Conservation (phyloP, 371 early-diverging fungal species). For the Syncephalastrum monosporum region DNA sequence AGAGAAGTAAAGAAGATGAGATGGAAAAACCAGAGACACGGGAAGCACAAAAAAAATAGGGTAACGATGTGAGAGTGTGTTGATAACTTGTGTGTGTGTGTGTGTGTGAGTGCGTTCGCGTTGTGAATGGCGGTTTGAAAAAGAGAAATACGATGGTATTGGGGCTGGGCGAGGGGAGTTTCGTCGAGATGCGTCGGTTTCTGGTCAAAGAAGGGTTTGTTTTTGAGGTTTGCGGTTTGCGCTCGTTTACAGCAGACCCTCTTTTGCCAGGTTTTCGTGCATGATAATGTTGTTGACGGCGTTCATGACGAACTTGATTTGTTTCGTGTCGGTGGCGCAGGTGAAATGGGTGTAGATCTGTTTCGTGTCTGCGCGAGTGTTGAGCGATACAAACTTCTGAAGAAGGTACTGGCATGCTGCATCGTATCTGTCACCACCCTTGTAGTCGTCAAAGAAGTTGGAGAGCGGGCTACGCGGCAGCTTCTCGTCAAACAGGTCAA, state of each 20-base stretch:
- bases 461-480: conserved; percentile 18
- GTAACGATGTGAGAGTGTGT: conserved; percentile 1
- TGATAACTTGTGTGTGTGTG: conserved; percentile 7
- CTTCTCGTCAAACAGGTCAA: conserved; percentile 28
- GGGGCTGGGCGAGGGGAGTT: conserved; percentile 53
- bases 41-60: conserved; percentile 3
- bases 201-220: too few relatives aligned
- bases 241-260: conserved; percentile 56
- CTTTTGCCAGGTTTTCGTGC: conserved; percentile 60
- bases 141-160: conserved; percentile 28
- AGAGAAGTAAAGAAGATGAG: conserved; percentile 2
- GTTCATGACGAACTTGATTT: conserved; percentile 75
- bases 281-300: conserved; percentile 76
- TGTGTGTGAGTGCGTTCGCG: conserved; percentile 57
- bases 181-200: conserved; percentile 67
- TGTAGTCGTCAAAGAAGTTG: conserved; percentile 25
- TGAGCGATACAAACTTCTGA: conserved; percentile 42
- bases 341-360: conserved; percentile 56
- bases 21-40: neutral
- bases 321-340: conserved; percentile 69
- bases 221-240: neutral
- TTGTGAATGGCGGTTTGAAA: conserved; percentile 58
- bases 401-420: conserved; percentile 48
- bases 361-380: conserved; percentile 39
- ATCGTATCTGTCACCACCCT: conserved; percentile 60